Evolutionary conservation across 257 asterid species (phyloP).

Genomic region (Rhazya stricta): DNA sequence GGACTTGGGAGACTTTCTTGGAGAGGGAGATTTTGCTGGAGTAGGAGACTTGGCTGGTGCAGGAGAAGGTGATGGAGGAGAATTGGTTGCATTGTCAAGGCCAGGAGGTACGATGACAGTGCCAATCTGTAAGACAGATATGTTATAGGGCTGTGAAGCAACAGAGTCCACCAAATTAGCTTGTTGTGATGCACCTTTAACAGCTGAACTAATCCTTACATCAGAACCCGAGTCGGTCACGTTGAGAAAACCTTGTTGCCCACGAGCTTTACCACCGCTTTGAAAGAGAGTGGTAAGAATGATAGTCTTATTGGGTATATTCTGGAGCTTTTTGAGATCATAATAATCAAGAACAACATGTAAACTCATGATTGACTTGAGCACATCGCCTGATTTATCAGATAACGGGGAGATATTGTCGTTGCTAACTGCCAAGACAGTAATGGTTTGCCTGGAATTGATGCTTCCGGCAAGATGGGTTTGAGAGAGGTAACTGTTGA

Average conservation of each 20-base stretch:
- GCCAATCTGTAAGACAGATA: constrained; percentile 51
- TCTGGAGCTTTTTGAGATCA: constrained; percentile 36
- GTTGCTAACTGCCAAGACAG: constrained; percentile 48
- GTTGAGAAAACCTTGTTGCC: constrained; percentile 47
- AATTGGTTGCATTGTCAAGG: constrained; percentile 19
- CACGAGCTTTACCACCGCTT: constrained; percentile 40
- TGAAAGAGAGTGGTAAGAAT: constrained; percentile 51
- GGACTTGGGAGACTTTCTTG: not conserved
- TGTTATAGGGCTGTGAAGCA: constrained; percentile 36
- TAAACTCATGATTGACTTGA: constrained; percentile 34
- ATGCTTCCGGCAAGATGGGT: constrained; percentile 36
- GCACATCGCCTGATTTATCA: constrained; percentile 14
- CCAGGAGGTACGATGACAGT: constrained; percentile 46
- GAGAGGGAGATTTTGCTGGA: constrained; percentile 11
- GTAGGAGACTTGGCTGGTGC: constrained; percentile 16
- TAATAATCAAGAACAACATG: constrained; percentile 62
- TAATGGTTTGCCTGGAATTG: constrained; percentile 45
- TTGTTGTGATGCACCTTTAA: constrained; percentile 27
- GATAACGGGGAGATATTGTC: constrained; percentile 32
- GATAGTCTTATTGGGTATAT: constrained; percentile 16
- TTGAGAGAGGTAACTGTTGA: constrained; percentile 53
- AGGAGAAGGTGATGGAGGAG: constrained; percentile 13
- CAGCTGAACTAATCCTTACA: constrained; percentile 40
- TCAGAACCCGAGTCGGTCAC: constrained; percentile 20
- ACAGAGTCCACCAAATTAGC: constrained; percentile 41